These are phyloP conservation scores for Litsea cubeba DNA, from an alignment of 164 flowering plant genomes.

Conservation along the genomic window DNA sequence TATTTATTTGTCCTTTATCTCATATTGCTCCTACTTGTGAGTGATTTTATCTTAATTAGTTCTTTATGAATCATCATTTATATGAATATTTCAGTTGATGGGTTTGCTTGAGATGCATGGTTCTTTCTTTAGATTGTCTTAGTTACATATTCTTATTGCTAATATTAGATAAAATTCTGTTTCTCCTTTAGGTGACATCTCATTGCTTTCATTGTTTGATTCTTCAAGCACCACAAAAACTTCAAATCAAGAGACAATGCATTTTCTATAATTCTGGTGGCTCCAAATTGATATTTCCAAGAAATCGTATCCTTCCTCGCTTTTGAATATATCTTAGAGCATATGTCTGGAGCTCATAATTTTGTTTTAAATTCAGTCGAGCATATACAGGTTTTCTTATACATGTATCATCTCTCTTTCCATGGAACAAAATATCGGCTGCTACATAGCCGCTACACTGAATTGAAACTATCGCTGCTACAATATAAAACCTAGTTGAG, in stretches of 20 bases:
- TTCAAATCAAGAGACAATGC: conserved; percentile 33
- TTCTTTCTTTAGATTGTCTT: neutral
- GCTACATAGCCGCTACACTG: too few relatives aligned
- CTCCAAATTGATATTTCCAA: conserved; percentile 40
- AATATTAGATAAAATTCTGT: neutral
- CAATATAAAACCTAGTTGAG: too few relatives aligned
- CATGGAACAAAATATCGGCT: too few relatives aligned
- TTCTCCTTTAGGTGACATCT: conserved; percentile 25
- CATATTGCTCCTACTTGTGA: too few relatives aligned
- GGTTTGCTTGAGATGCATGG: too few relatives aligned
- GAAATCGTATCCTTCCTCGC: conserved; percentile 60
- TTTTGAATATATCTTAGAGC: neutral
- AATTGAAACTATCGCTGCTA: too few relatives aligned
- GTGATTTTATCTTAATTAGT: too few relatives aligned
- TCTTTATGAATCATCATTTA: too few relatives aligned
- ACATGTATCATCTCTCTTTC: too few relatives aligned
- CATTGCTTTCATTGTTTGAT: conserved; percentile 39
- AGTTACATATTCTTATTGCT: neutral
- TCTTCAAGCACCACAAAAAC: conserved; percentile 25
- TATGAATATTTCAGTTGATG: too few relatives aligned
- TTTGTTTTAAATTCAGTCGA: neutral
- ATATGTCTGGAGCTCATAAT: neutral
- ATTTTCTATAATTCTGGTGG: conserved; percentile 41
- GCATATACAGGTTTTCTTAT: neutral
- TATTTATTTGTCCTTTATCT: neutral